Conservation (phyloP, 2,329 filamentous ascomycete genomes). For the Emericellopsis cladophorae region DNA sequence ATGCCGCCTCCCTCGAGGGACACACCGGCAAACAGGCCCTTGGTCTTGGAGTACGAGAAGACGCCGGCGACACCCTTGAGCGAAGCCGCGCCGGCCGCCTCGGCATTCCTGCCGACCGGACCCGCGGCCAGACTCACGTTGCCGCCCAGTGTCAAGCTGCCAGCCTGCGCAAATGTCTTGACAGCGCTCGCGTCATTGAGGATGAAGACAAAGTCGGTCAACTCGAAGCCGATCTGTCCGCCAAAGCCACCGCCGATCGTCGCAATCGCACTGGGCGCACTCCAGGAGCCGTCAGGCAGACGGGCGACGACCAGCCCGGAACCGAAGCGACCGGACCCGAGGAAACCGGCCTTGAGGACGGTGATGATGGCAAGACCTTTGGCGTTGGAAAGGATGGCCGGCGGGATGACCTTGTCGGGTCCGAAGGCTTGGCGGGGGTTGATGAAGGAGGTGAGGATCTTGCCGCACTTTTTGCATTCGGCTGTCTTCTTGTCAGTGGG, state of each 20-base stretch:
- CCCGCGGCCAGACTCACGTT: slow-evolving; percentile 95
- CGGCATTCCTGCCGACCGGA: slow-evolving; percentile 85
- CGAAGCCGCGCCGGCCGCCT: slow-evolving; percentile 88
- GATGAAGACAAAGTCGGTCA: slow-evolving; percentile 96
- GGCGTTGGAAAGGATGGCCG: slow-evolving; percentile 75
- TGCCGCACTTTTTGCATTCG: slow-evolving; percentile 94
- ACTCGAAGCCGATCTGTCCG: slow-evolving; percentile 75
- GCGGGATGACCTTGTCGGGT: slow-evolving; percentile 94
- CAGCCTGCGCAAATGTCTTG: slow-evolving; percentile 85
- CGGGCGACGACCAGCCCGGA: slow-evolving; percentile 73
- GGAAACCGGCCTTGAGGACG: slow-evolving; percentile 76
- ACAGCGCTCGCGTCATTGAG: slow-evolving; percentile 86
- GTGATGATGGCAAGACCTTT: slow-evolving; percentile 85
- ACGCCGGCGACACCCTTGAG: slow-evolving; percentile 81
- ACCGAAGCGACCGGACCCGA: slow-evolving; percentile 71
- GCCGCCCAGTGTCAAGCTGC: slow-evolving; percentile 83
- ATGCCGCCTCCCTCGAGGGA: slow-evolving; percentile 87
- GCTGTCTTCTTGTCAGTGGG: slow-evolving; percentile 36
- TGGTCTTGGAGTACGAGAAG: slow-evolving; percentile 96
- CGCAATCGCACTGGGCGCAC: slow-evolving; percentile 68
- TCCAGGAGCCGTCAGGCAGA: slow-evolving; percentile 67
- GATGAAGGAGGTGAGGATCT: slow-evolving; percentile 89
- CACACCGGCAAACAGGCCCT: slow-evolving; percentile 91
- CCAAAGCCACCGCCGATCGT: slow-evolving; percentile 74
- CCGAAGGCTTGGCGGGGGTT: slow-evolving; percentile 89